These are phyloP conservation scores for Draba incana DNA, from an alignment of 345 rosid genomes.

Conservation along the genomic window DNA sequence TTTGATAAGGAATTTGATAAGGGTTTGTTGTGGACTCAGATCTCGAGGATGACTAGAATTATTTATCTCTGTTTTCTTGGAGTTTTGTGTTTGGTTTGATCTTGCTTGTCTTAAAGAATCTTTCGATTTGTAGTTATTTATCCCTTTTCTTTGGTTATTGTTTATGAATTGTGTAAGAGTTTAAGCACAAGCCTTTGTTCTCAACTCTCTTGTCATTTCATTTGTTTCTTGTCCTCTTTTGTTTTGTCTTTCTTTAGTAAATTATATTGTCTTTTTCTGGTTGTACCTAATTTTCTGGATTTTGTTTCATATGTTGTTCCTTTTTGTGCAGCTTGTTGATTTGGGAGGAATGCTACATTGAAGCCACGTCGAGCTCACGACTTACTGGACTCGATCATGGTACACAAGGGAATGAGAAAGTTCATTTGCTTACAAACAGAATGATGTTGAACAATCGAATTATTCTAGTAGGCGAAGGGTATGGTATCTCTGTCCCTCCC, in stretches of 20 bases:
- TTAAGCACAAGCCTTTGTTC: constrained; percentile 31
- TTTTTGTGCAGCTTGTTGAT: constrained; percentile 65
- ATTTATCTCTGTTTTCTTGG: constrained; percentile 54
- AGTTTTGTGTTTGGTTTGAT: constrained; percentile 67
- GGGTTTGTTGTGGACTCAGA: constrained; percentile 29
- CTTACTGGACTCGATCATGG: constrained; percentile 43
- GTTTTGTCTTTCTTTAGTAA: constrained; percentile 27
- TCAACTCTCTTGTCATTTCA: constrained; percentile 23
- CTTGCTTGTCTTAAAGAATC: constrained; percentile 66
- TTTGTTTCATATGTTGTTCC: neutral
- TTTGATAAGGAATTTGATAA: neutral
- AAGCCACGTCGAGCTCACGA: constrained; percentile 43
- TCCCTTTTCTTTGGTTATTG: constrained; percentile 39
- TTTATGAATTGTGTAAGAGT: constrained; percentile 42
- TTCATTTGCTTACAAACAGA: constrained; percentile 62
- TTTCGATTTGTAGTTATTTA: constrained; percentile 46
- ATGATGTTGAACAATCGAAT: constrained; percentile 82
- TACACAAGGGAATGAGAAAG: constrained; percentile 46
- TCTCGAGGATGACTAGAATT: constrained; percentile 38
- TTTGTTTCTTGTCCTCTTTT: constrained; percentile 21
- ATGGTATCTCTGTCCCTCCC: constrained; percentile 22
- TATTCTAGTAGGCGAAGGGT: constrained; percentile 90
- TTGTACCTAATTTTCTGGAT: neutral
- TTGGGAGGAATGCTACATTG: constrained; percentile 86
- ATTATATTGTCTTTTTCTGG: constrained; percentile 17